Evolutionary conservation across 306 rosid genomes (phyloP), one percentile per base, ranked within the genome.

Genomic region (Ochetophila trinervis): DNA sequence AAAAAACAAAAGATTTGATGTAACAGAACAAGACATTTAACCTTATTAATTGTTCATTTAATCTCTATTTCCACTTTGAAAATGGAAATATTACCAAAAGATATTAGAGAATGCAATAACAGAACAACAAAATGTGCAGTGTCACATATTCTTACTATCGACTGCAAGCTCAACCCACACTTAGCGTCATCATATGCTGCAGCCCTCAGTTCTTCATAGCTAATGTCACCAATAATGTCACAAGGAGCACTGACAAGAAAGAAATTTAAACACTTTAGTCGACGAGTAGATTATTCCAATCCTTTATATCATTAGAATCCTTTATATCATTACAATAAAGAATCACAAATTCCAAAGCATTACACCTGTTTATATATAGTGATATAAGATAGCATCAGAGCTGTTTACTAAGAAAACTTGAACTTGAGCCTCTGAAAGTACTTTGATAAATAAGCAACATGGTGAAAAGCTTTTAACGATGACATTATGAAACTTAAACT

Each of bases 111-210:
- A 40, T 40, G 45, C 20, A 64, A 48, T n/a, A 49, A 32, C 36
- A 20, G 2, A 54, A 71, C 22, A 48, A 50, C 17, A 44, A 37
- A 65, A 63, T 67, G 45, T 48, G 67, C 12, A 45, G 67, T 36
- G 50, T 66, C 59, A 17, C 53, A 67, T 53, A 74, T 68, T 82
- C 97, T 85, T 81, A 91, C 97, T 58, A 91, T 88, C 56, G 85
- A 79, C 65, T 79, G 91, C 61, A 87, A 79, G 66, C 62, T 72
- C 85, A 84, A 60, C 62, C 98, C 97, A 2, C 50, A 77, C 67
- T 77, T 87, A 34, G 93, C 89, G 74, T 93, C 97, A 74, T 87
- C 94, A 27, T 93, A 93, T 53, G 98, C 98, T 22, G 81, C 78
- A 45, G 85, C 82, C 62, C 98, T 73, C 81, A 93, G 66, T 83